phyloP scores from a whole-genome alignment of 2,329 filamentous ascomycete genomes.

The Trichophyton verrucosum region DNA sequence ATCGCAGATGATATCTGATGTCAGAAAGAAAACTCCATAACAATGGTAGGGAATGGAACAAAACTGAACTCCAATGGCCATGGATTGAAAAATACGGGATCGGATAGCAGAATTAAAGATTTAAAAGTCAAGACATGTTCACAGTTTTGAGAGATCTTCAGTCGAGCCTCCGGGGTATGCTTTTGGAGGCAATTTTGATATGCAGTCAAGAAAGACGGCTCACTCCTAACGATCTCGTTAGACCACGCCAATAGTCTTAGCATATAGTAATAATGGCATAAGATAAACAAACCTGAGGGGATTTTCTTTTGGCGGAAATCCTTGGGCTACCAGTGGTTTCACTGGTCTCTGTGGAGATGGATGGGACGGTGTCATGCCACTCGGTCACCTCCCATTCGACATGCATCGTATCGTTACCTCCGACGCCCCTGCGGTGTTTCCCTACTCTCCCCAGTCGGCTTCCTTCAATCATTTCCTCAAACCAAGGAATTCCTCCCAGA shows the following conservation, averaged over 20 bases:
- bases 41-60: neutral
- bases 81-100: neutral
- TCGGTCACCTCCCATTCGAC: slow-evolving; percentile 80
- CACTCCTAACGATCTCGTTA: neutral
- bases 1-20: neutral
- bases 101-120: neutral
- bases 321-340: slow-evolving; percentile 4
- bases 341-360: neutral
- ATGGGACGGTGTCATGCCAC: slow-evolving; percentile 41
- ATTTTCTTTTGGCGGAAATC: slow-evolving; percentile 13
- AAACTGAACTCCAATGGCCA: neutral
- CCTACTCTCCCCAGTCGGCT: slow-evolving; percentile 58
- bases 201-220: neutral
- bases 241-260: neutral
- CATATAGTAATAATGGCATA: neutral
- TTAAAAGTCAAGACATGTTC: neutral
- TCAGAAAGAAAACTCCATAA: neutral
- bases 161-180: neutral
- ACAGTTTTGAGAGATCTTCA: neutral
- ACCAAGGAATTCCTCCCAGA: slow-evolving; percentile 62
- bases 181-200: neutral
- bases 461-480: slow-evolving; percentile 67
- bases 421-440: slow-evolving; percentile 45
- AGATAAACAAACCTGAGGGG: slow-evolving; percentile 10
- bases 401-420: slow-evolving; percentile 50